Conservation (phyloP, 75 land plant genomes). For the Gnetum montanum region DNA sequence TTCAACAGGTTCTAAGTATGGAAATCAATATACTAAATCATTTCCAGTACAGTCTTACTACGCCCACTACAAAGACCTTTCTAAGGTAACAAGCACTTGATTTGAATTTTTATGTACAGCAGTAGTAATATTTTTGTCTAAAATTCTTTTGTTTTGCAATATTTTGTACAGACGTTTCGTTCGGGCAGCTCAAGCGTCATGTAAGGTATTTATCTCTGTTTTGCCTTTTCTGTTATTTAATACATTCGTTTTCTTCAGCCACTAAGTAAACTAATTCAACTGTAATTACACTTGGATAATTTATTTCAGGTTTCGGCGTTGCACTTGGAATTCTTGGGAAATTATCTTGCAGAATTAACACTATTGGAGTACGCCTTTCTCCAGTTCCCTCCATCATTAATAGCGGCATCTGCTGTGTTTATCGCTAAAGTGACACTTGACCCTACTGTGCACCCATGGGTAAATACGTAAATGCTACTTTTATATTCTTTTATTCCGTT, state of each 20-base stretch:
- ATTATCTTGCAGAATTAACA: constrained; percentile 81
- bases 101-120: neutral
- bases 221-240: neutral
- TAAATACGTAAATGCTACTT: too few relatives aligned
- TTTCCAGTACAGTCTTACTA: constrained; percentile 51
- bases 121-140: neutral
- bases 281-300: neutral
- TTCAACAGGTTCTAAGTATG: constrained; percentile 71
- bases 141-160: neutral
- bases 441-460: constrained; percentile 71
- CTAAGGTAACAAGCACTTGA: constrained; percentile 37
- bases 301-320: neutral
- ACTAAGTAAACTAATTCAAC: neutral
- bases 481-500: too few relatives aligned
- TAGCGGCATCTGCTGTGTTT: constrained; percentile 90
- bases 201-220: constrained; percentile 31
- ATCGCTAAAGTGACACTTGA: constrained; percentile 83
- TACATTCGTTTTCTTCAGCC: neutral
- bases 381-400: constrained; percentile 57
- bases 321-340: constrained; percentile 15
- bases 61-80: constrained; percentile 83
- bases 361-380: constrained; percentile 71
- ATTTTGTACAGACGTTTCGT: constrained; percentile 53
- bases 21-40: constrained; percentile 56
- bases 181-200: constrained; percentile 76